Conservation (phyloP, 129 eudicot species). For the Flaveria sonorensis region DNA sequence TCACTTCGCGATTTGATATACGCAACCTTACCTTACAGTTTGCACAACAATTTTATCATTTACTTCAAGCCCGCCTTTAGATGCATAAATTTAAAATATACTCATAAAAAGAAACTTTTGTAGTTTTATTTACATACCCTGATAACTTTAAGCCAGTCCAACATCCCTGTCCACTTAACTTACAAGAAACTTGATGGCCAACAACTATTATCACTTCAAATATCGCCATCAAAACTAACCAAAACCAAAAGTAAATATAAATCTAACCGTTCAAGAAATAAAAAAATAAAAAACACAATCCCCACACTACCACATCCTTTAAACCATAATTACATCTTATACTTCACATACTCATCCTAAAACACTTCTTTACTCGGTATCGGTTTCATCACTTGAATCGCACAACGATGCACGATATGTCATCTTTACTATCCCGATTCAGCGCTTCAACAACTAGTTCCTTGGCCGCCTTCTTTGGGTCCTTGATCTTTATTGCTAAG, state of each 20-base stretch:
- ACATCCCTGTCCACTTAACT: neutral
- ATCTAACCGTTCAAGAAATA: constrained; percentile 38
- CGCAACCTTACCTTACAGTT: too few species aligned
- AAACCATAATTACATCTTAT: constrained; percentile 44
- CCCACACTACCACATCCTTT: constrained; percentile 9
- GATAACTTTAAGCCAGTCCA: too few species aligned
- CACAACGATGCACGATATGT: constrained; percentile 83
- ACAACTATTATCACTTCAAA: constrained; percentile 9
- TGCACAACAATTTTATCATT: too few species aligned
- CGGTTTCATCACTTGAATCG: constrained; percentile 52
- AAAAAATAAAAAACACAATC: constrained; percentile 14
- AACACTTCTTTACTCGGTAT: constrained; percentile 16
- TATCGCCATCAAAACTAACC: constrained; percentile 23
- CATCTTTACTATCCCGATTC: constrained; percentile 74
- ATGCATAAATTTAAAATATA: neutral
- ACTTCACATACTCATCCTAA: constrained; percentile 40
- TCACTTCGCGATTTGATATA: too few species aligned
- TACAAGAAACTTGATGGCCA: constrained; percentile 13
- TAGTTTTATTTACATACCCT: constrained; percentile 6
- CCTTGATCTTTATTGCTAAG: constrained; percentile 59
- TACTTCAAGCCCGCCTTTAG: too few species aligned
- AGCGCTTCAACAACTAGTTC: constrained; percentile 67
- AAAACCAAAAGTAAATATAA: constrained; percentile 26
- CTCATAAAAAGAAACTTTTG: constrained; percentile 2
- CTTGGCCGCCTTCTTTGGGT: constrained; percentile 85